Evolutionary conservation across 768 basidiomycete species (phyloP).

Genomic region (Lactarius quietus): DNA sequence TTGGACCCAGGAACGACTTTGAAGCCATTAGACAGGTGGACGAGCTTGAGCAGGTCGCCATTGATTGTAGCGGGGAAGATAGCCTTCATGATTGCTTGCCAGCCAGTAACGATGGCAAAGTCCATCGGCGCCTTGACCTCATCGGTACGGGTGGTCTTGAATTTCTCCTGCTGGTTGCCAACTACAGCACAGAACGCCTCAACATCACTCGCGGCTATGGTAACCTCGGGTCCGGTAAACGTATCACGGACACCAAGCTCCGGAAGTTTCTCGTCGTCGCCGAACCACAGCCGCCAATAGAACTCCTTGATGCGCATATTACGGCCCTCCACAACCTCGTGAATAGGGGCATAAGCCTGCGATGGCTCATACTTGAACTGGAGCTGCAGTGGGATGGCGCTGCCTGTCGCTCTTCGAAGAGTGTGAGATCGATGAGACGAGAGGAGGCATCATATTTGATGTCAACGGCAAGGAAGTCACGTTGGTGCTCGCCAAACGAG

Average conservation of each 20-base stretch:
- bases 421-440: constrained; percentile 60
- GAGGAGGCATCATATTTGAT: constrained; percentile 54
- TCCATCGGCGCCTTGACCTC: constrained; percentile 93
- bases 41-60: constrained; percentile 92
- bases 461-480: constrained; percentile 79
- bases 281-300: constrained; percentile 99
- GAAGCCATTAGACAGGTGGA: constrained; percentile 98
- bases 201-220: constrained; percentile 69
- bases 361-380: constrained; percentile 85
- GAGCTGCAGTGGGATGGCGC: constrained; percentile 75
- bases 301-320: constrained; percentile 93
- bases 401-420: constrained; percentile 81
- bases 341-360: constrained; percentile 88
- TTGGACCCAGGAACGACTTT: constrained; percentile 74
- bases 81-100: constrained; percentile 99
- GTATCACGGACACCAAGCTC: constrained; percentile 75
- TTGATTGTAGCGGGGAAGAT: constrained; percentile 93
- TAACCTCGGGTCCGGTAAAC: constrained; percentile 84
- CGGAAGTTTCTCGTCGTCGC: constrained; percentile 75
- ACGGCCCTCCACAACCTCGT: constrained; percentile 78
- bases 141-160: constrained; percentile 71
- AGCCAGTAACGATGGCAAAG: constrained; percentile 96
- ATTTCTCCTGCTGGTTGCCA: constrained; percentile 88
- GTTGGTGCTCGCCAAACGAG: constrained; percentile 68
- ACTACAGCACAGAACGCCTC: constrained; percentile 91